Evolutionary conservation across 768 basidiomycete species (phyloP).

Genomic region (Sutorius australiensis): DNA sequence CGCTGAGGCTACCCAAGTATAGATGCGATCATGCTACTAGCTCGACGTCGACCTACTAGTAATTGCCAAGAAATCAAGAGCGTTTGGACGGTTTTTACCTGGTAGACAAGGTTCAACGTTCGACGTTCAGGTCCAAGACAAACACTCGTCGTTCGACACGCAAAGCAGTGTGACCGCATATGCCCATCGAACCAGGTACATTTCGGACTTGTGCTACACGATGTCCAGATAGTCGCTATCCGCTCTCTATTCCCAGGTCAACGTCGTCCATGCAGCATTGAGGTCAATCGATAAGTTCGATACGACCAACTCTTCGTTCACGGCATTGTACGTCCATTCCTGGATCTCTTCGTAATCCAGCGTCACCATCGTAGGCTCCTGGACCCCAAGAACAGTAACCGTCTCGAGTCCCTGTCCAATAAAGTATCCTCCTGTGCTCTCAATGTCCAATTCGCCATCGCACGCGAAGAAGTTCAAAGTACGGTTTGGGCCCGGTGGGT

Average conservation of each 20-base stretch:
- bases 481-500: conserved; percentile 52
- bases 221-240: background rate
- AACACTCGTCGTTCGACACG: background rate
- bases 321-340: conserved; percentile 39
- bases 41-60: too few relatives aligned
- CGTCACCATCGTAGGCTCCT: conserved; percentile 38
- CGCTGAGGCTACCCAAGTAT: too few relatives aligned
- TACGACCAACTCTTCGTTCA: conserved; percentile 41
- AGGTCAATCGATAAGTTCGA: conserved; percentile 38
- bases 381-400: conserved; percentile 57
- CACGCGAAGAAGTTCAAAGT: conserved; percentile 43
- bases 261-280: conserved; percentile 32
- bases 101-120: background rate
- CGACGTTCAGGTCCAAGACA: too few relatives aligned
- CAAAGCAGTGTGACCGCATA: background rate
- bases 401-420: conserved; percentile 46
- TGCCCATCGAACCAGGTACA: background rate
- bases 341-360: conserved; percentile 35
- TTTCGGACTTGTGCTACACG: background rate
- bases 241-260: conserved; percentile 33
- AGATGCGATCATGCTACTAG: too few relatives aligned
- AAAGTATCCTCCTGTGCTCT: conserved; percentile 25
- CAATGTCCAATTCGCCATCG: conserved; percentile 36
- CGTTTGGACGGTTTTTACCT: too few relatives aligned
- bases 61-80: background rate